A percentile compares a stretch with the other conserved stretches of the same genome.
phyloP scores from a whole-genome alignment of 2,329 filamentous ascomycete genomes.

The Aspergillus jensenii region DNA sequence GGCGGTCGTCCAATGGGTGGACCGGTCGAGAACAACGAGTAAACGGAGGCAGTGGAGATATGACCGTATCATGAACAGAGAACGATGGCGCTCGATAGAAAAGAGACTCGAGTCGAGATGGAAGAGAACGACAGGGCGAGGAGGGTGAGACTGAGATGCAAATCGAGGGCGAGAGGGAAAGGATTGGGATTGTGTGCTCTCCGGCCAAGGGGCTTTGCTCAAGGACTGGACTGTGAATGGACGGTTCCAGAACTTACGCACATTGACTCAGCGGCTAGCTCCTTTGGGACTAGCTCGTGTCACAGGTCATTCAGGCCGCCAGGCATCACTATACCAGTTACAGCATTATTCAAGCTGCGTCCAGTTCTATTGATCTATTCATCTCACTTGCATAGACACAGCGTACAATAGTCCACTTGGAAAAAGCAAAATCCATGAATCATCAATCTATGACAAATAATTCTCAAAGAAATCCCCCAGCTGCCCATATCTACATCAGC shows the following conservation, averaged over 20 bases:
- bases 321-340: neutral
- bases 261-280: slow-evolving; percentile 5
- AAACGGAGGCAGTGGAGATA: slow-evolving; percentile 1
- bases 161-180: neutral
- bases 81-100: neutral
- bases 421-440: too few species aligned
- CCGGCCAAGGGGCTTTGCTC: slow-evolving; percentile 5
- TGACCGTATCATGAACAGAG: neutral
- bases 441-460: slow-evolving; percentile 10
- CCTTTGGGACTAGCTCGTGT: neutral
- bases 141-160: neutral
- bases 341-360: too few species aligned
- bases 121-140: neutral
- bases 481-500: slow-evolving; percentile 16
- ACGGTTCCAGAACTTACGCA: slow-evolving; percentile 4
- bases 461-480: slow-evolving; percentile 27
- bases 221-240: slow-evolving; percentile 5
- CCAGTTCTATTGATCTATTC: too few species aligned
- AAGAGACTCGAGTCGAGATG: neutral
- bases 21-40: slow-evolving; percentile 8
- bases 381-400: too few species aligned
- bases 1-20: slow-evolving; percentile 6
- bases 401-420: too few species aligned
- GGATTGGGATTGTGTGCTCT: slow-evolving; percentile 13
- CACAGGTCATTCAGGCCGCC: neutral